A percentile compares a stretch with the other conserved stretches of the same genome.
These are phyloP conservation scores for Aspergillus bombycis DNA, from an alignment of 2,329 filamentous ascomycete species.

Conservation along the genomic window DNA sequence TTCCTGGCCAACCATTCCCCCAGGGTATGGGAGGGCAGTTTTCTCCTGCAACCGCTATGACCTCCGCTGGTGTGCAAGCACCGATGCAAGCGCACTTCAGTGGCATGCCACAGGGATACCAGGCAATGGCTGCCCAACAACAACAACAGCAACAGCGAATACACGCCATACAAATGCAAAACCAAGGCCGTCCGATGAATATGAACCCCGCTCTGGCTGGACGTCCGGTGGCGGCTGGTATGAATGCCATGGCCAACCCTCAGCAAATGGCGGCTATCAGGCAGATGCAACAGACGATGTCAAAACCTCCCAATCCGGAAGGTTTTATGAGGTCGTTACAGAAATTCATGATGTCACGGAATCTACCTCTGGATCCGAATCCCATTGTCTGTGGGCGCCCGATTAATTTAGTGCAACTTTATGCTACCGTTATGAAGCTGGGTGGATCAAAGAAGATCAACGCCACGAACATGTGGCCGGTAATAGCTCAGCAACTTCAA, in stretches of 20 bases:
- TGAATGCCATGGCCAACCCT: slow-evolving; percentile 44
- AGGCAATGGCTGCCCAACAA: slow-evolving; percentile 72
- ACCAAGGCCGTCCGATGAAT: slow-evolving; percentile 68
- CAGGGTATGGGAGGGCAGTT: slow-evolving; percentile 48
- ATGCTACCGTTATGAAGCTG: slow-evolving; percentile 73
- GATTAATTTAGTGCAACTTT: slow-evolving; percentile 76
- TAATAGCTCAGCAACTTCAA: slow-evolving; percentile 66
- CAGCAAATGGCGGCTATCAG: slow-evolving; percentile 53
- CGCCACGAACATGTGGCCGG: slow-evolving; percentile 71
- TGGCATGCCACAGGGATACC: slow-evolving; percentile 54
- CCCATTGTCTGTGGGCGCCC: slow-evolving; percentile 74
- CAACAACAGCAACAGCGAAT: slow-evolving; percentile 62
- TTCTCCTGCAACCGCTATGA: slow-evolving; percentile 42
- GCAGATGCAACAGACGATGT: slow-evolving; percentile 49
- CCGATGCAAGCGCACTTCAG: slow-evolving; percentile 54
- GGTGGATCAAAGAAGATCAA: slow-evolving; percentile 78
- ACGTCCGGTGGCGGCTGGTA: slow-evolving; percentile 37
- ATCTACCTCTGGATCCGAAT: slow-evolving; percentile 72
- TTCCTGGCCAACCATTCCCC: slow-evolving; percentile 53
- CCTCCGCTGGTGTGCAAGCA: slow-evolving; percentile 42
- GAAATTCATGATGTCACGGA: slow-evolving; percentile 75
- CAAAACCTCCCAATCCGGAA: slow-evolving; percentile 57
- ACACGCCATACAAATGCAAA: slow-evolving; percentile 83
- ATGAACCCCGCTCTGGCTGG: slow-evolving; percentile 42
- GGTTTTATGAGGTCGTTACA: slow-evolving; percentile 76